A percentile compares a stretch with the other conserved stretches of the same genome.
Evolutionary conservation across 257 asterid species (phyloP).

Genomic region (Gynochthodes officinalis): DNA sequence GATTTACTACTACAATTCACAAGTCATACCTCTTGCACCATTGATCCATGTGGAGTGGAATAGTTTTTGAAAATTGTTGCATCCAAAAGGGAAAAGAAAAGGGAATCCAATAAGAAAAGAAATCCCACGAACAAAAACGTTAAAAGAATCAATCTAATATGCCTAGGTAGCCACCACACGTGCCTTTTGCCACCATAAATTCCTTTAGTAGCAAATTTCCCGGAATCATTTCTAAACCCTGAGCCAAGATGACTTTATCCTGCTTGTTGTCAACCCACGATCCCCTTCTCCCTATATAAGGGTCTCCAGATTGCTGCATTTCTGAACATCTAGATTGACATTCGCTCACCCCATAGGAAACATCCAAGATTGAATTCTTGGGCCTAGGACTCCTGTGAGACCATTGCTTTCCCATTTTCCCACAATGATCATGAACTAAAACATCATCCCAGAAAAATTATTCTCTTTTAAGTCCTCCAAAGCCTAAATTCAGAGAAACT

Average conservation of each 20-base stretch:
- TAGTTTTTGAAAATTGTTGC: slow-evolving; percentile 31
- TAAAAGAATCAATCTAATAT: slow-evolving; percentile 44
- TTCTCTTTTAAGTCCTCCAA: not conserved
- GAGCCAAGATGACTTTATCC: slow-evolving; percentile 38
- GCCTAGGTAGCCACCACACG: slow-evolving; percentile 49
- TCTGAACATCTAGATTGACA: slow-evolving; percentile 36
- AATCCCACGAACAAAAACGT: slow-evolving; percentile 47
- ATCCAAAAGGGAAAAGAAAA: slow-evolving; percentile 55
- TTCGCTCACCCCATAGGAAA: slow-evolving; percentile 37
- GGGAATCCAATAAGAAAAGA: slow-evolving; percentile 56
- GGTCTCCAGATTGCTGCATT: slow-evolving; percentile 36
- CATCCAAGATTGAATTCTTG: slow-evolving; percentile 29
- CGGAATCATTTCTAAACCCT: slow-evolving; percentile 42
- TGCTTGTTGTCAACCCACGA: slow-evolving; percentile 38
- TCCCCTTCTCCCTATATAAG: slow-evolving; percentile 50
- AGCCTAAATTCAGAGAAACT: not conserved
- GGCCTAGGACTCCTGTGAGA: slow-evolving; percentile 36
- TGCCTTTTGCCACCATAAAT: slow-evolving; percentile 45
- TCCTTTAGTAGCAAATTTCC: slow-evolving; percentile 47
- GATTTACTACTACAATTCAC: not conserved
- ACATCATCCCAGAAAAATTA: not conserved
- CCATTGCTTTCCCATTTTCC: slow-evolving; percentile 50
- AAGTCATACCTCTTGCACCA: slow-evolving; percentile 39
- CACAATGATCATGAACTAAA: not conserved
- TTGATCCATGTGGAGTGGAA: slow-evolving; percentile 27